A percentile compares a stretch with the other conserved stretches of the same genome.
phyloP scores from a whole-genome alignment of 192 early-diverging fungal species.

The Anaeromyces robustus region DNA sequence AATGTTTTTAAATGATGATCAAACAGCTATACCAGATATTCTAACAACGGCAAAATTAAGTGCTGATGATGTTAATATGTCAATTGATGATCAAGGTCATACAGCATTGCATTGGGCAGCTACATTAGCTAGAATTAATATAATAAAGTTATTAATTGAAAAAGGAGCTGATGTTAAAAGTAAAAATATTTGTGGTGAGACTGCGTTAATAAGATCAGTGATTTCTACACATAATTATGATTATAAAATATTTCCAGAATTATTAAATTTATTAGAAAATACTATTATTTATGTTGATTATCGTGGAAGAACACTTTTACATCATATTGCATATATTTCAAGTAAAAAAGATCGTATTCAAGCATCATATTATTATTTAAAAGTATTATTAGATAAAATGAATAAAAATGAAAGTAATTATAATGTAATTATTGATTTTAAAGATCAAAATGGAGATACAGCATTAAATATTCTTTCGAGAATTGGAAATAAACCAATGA shows the following conservation, averaged over 20 bases:
- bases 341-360: slow-evolving; percentile 49
- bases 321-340: slow-evolving; percentile 69
- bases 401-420: slow-evolving; percentile 15
- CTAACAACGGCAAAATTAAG: slow-evolving; percentile 32
- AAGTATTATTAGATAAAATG: slow-evolving; percentile 58
- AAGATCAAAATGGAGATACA: slow-evolving; percentile 61
- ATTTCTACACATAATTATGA: slow-evolving; percentile 78
- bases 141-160: slow-evolving; percentile 59
- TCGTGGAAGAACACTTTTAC: slow-evolving; percentile 70
- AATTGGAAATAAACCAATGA: slow-evolving; percentile 58
- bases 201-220: slow-evolving; percentile 75
- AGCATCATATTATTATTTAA: slow-evolving; percentile 77
- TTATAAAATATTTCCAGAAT: slow-evolving; percentile 52
- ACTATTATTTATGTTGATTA: slow-evolving; percentile 63
- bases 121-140: slow-evolving; percentile 57
- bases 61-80: slow-evolving; percentile 47
- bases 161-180: slow-evolving; percentile 52
- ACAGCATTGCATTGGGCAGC: slow-evolving; percentile 93
- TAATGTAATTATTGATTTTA: slow-evolving; percentile 31
- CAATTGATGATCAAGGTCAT: slow-evolving; percentile 90
- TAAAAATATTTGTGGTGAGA: slow-evolving; percentile 70
- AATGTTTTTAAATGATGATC: slow-evolving; percentile 18
- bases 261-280: slow-evolving; percentile 57
- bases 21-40: slow-evolving; percentile 42
- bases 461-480: slow-evolving; percentile 77